Base-by-base conservation (phyloP, 139 green algal species). In the Chlamydomonas eustigma region DNA sequence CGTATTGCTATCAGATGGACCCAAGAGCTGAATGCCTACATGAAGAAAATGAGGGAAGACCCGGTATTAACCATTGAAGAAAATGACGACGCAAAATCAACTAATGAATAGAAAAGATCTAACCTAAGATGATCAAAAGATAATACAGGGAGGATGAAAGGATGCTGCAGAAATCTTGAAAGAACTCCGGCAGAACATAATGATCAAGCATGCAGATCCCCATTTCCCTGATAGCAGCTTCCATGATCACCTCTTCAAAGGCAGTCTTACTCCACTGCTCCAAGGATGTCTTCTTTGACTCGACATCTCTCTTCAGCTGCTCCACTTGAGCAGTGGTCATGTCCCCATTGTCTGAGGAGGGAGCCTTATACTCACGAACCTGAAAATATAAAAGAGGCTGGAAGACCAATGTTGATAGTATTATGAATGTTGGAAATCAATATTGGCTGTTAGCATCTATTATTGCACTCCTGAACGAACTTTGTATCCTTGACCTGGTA, bases 1-100 rank as follows among this genome's bases (percentile, higher is more conserved):
- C 95, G 87, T 34, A 99, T 87, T 0, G 91, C 91, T 25, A 79
- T 88, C 24, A 97, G 79, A 83, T 99, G 96, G 76, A 98, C 91
- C 90, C 91, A 98, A 30, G 79, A 84, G 73, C 70, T 85, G 80
- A 99, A 97, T 0, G 90, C 92, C 91, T 94, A 81, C 63, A 68
- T 12, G 44, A 58, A 18, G 44, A 12, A 58, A 18, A 12, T 28
- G 44, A 12, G 18, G 44, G 12, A 58, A 18, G 44, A 58, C 18
- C n/a, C n/a, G n/a, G n/a, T n/a, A n/a, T n/a, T n/a, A n/a, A n/a
- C n/a, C n/a, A n/a, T n/a, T n/a, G n/a, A n/a, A n/a, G n/a, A n/a
- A n/a, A n/a, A n/a, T n/a, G n/a, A n/a, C n/a, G n/a, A n/a, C n/a
- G n/a, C n/a, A n/a, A n/a, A n/a, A n/a, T n/a, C n/a, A n/a, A n/a